Base-by-base conservation (phyloP, 176 grass and related monocot genomes). In the Puccinellia tenuiflora region DNA sequence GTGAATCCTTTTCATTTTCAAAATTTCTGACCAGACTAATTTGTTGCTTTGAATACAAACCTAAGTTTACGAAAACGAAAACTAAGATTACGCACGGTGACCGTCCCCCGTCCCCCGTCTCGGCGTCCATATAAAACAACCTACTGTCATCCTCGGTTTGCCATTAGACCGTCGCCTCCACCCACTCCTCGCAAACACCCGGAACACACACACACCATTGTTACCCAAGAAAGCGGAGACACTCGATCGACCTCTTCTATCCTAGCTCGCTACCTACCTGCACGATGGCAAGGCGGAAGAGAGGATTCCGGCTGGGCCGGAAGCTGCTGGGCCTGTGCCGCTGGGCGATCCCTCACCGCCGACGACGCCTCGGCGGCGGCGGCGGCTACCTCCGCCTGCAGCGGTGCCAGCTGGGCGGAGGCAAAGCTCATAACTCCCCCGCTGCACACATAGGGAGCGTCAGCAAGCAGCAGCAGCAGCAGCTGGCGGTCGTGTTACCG, bases 271-370 rank as follows among this genome's bases (percentile, higher is more conserved):
- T 13, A 45, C 13, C n/a, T 2, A 34, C 13, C 45, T 48, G 64
- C 7, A 57, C 74, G 63, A 76, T 30, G 18, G 86, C 90, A 72
- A 93, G 88, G 85, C 85, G 85, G 53, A 80, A 68, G 9, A 85
- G 87, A 54, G 96, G 96, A 4, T 90, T 96, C 89, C 92, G 87
- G 79, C 80, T 99, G 25, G 96, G 96, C 61, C 90, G 96, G 76
- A 95, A 85, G 85, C 83, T 99, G 70, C 85, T 85, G 1, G 80
- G 84, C 15, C 54, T 82, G 1, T 93, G 91, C 91, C 72, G 87
- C 50, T 86, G 93, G 88, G 79, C 75, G 40, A 82, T 90, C 55
- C 79, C 77, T 54, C 68, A 75, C 80, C 67, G 79, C 75, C 85
- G 80, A 21, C 83, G 87, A 24, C 82, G 86, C 16, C 50, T n/a